phyloP scores from a whole-genome alignment of 208 protist genomes.

The Endotrypanum monterogeii region DNA sequence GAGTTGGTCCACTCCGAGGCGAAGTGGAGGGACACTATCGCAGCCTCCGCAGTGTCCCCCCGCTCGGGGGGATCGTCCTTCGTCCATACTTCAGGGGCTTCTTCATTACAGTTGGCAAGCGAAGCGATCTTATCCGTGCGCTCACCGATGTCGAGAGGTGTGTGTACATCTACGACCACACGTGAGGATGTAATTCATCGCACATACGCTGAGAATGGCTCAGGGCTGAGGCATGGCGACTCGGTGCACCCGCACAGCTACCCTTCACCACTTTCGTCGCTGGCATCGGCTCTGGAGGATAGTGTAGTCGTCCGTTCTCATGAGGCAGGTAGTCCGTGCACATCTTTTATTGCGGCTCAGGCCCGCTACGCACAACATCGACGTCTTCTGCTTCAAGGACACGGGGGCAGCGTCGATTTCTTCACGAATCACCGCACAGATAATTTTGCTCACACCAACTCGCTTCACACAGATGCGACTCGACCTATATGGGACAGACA shows the following conservation, averaged over 20 bases:
- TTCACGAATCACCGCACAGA: background rate
- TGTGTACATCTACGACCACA: background rate
- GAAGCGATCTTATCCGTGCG: background rate
- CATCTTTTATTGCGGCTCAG: conserved; percentile 16
- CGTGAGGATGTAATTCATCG: background rate
- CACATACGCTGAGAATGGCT: background rate
- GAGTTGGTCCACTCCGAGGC: background rate
- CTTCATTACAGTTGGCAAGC: background rate
- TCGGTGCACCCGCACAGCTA: background rate
- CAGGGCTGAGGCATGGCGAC: background rate
- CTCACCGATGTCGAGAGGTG: background rate
- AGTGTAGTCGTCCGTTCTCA: background rate
- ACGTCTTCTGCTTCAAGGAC: background rate
- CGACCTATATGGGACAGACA: background rate
- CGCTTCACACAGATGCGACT: background rate
- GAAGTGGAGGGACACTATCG: background rate
- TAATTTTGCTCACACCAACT: background rate
- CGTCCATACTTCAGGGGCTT: too few relatives aligned
- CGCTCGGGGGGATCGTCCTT: background rate
- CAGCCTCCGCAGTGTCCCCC: background rate
- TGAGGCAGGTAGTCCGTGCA: background rate
- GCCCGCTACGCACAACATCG: conserved; percentile 22
- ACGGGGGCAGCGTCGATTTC: background rate
- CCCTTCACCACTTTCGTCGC: background rate
- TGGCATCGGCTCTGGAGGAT: background rate